A percentile compares a stretch with the other conserved stretches of the same genome.
These are phyloP conservation scores for Saksenaea oblongispora DNA, from an alignment of 371 early-diverging fungal species.

Conservation along the genomic window DNA sequence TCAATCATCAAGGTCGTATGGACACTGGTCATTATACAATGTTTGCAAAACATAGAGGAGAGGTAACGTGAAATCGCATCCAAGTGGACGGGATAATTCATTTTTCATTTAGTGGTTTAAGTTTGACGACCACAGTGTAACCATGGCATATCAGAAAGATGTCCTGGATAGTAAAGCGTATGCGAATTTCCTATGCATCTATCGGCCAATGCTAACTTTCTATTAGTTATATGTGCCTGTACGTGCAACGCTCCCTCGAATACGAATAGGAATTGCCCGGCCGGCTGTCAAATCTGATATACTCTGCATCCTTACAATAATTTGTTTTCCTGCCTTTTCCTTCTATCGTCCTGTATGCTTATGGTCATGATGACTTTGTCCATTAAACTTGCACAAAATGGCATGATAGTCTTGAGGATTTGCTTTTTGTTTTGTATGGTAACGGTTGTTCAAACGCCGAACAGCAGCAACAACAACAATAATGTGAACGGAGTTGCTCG, in stretches of 20 bases:
- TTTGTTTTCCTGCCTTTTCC: neutral
- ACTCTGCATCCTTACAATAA: neutral
- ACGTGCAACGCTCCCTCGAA: conserved; percentile 71
- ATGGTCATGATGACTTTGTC: neutral
- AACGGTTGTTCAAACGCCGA: too few relatives aligned
- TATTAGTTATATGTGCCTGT: conserved; percentile 88
- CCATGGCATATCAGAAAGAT: conserved; percentile 68
- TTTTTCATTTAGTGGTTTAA: conserved; percentile 76
- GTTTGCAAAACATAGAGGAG: conserved; percentile 74
- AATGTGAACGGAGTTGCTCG: too few relatives aligned
- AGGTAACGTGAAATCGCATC: conserved; percentile 45
- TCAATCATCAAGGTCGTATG: conserved; percentile 87
- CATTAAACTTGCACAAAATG: neutral
- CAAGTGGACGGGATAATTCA: neutral
- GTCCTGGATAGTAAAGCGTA: conserved; percentile 81
- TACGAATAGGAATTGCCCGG: conserved; percentile 29
- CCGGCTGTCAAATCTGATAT: neutral
- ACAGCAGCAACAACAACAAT: too few relatives aligned
- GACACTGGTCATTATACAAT: conserved; percentile 96
- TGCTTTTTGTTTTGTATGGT: neutral
- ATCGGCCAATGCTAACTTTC: neutral
- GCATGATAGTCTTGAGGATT: neutral
- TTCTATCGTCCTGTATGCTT: neutral
- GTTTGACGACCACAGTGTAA: conserved; percentile 88
- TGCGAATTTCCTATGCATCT: conserved; percentile 16